phyloP scores from a whole-genome alignment of 441 rosid species.

The Arabidopsis hybrid region DNA sequence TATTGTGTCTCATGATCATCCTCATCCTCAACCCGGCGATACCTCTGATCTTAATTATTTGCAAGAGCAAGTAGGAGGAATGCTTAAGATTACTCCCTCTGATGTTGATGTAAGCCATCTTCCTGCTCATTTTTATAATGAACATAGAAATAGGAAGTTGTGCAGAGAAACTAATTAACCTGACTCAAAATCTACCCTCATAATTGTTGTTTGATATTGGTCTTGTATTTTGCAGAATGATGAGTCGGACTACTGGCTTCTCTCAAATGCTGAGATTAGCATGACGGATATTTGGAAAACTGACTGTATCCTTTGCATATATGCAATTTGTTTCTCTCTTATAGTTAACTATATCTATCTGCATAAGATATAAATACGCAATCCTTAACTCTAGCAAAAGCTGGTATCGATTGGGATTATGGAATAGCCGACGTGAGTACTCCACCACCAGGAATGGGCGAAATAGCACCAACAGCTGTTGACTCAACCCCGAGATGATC shows the following conservation, averaged over 20 bases:
- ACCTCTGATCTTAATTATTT: constrained; percentile 61
- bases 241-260: constrained; percentile 86
- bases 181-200: neutral
- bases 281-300: constrained; percentile 93
- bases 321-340: constrained; percentile 20
- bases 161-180: neutral
- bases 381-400: constrained; percentile 62
- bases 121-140: constrained; percentile 6
- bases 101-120: constrained; percentile 74
- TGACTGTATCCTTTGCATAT: constrained; percentile 74
- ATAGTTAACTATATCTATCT: neutral
- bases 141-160: neutral
- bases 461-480: constrained; percentile 48
- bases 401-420: constrained; percentile 77
- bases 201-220: neutral
- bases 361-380: constrained; percentile 7
- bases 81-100: constrained; percentile 84
- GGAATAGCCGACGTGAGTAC: constrained; percentile 61
- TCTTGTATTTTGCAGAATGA: constrained; percentile 64
- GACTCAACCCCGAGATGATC: constrained; percentile 52
- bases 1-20: constrained; percentile 45
- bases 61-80: constrained; percentile 79
- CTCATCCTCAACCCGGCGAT: constrained; percentile 44
- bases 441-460: constrained; percentile 52
- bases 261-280: constrained; percentile 81